phyloP scores from a whole-genome alignment of 1,284 basidiomycete genomes.

The Irpex sp. region DNA sequence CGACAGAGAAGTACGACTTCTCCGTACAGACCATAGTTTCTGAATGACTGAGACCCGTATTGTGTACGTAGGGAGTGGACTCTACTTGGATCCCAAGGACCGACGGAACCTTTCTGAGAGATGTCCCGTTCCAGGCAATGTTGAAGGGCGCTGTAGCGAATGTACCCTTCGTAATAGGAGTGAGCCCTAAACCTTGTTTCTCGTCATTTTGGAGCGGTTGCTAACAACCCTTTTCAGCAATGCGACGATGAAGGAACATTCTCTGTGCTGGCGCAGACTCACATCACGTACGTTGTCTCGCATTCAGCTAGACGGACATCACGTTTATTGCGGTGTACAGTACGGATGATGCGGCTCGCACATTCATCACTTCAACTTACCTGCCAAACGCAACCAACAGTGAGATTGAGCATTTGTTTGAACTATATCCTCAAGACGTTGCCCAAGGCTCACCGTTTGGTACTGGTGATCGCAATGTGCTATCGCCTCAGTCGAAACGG shows the following conservation, averaged over 20 bases:
- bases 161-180: slow-evolving; percentile 29
- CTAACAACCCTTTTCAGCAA: slow-evolving; percentile 17
- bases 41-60: no score
- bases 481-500: slow-evolving; percentile 51
- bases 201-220: neutral
- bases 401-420: slow-evolving; percentile 19
- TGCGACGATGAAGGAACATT: slow-evolving; percentile 53
- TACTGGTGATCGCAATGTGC: slow-evolving; percentile 38
- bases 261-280: slow-evolving; percentile 38
- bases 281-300: slow-evolving; percentile 23
- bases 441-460: slow-evolving; percentile 49
- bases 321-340: slow-evolving; percentile 18
- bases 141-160: slow-evolving; percentile 25
- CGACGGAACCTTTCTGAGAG: slow-evolving; percentile 33
- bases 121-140: slow-evolving; percentile 24
- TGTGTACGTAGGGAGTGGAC: slow-evolving; percentile 6
- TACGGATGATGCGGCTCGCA: slow-evolving; percentile 30
- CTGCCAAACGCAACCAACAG: slow-evolving; percentile 14
- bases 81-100: slow-evolving; percentile 32
- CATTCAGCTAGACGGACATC: slow-evolving; percentile 33
- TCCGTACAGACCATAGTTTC: neutral
- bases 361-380: slow-evolving; percentile 33
- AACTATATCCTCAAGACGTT: slow-evolving; percentile 23
- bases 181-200: neutral
- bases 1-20: neutral